Percentiles rank a stretch among this genome's conserved stretches.
Conservation (phyloP, 139 green algal genomes). For the Pseudopediastrum boryanum region DNA sequence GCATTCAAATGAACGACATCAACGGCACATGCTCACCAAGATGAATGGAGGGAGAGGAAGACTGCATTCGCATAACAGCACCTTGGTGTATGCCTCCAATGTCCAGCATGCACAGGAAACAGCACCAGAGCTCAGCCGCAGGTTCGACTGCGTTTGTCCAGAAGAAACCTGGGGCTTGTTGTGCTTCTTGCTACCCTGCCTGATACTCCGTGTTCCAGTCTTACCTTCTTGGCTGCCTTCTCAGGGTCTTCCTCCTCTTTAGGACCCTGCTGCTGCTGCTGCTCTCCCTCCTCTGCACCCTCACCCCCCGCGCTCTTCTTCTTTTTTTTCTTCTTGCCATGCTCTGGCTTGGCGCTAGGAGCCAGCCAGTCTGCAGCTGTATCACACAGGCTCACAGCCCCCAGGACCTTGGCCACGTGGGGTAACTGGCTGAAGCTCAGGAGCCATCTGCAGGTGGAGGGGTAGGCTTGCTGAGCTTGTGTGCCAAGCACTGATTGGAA, state of each 20-base stretch:
- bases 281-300: constrained; percentile 4
- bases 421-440: constrained; percentile 12
- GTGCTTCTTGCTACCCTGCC: too few species aligned
- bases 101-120: too few species aligned
- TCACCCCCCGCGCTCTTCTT: constrained; percentile 42
- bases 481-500: constrained; percentile 56
- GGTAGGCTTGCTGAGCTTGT: constrained; percentile 40
- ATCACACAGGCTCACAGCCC: constrained; percentile 47
- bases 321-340: constrained; percentile 61
- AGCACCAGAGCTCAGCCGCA: too few species aligned
- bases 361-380: constrained; percentile 47
- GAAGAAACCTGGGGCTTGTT: too few species aligned
- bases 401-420: constrained; percentile 54
- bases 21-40: too few species aligned
- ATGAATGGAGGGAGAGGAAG: too few species aligned
- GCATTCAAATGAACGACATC: too few species aligned
- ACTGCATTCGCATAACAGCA: too few species aligned
- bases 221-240: constrained; percentile 79
- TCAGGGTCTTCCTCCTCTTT: constrained; percentile 59
- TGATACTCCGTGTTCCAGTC: too few species aligned
- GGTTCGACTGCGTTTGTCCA: too few species aligned
- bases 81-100: too few species aligned
- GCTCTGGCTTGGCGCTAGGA: constrained; percentile 28
- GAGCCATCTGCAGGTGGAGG: constrained; percentile 48
- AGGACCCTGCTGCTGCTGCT: constrained; percentile 4